These are phyloP conservation scores for Solanum paucissectum DNA, from an alignment of 257 asterid genomes.

Conservation along the genomic window DNA sequence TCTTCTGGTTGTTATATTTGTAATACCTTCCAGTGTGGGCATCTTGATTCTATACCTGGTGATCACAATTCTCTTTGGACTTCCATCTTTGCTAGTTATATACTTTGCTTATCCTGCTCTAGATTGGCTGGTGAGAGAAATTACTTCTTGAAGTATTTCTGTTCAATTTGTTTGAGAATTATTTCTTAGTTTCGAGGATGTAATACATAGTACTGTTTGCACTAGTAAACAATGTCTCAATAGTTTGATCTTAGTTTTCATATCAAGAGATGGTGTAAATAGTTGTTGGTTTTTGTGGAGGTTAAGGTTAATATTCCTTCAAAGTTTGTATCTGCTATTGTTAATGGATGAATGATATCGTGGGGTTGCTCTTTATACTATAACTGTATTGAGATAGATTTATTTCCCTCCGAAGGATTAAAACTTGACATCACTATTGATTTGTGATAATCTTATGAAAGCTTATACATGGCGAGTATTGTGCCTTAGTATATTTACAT, in stretches of 20 bases:
- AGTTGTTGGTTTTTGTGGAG: neutral
- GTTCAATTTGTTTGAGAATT: neutral
- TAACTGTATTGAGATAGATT: neutral
- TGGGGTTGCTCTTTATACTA: neutral
- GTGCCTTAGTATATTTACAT: neutral
- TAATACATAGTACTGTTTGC: neutral
- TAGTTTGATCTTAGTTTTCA: neutral
- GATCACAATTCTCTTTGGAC: conserved; percentile 58
- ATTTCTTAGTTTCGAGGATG: neutral
- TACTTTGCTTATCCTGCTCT: conserved; percentile 75
- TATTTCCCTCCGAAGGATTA: neutral
- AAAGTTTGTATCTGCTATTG: neutral
- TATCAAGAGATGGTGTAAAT: conserved; percentile 9
- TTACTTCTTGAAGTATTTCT: conserved; percentile 30
- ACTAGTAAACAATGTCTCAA: neutral
- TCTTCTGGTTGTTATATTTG: conserved; percentile 48
- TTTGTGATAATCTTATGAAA: neutral
- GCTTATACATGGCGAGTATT: neutral
- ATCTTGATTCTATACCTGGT: conserved; percentile 52
- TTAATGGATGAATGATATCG: neutral
- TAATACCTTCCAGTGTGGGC: conserved; percentile 57
- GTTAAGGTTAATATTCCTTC: neutral
- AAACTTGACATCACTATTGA: neutral
- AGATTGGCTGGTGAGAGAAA: conserved; percentile 74
- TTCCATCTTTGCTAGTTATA: conserved; percentile 72